Conservation (phyloP, 768 basidiomycete species). For the Filobasidium wieringae region DNA sequence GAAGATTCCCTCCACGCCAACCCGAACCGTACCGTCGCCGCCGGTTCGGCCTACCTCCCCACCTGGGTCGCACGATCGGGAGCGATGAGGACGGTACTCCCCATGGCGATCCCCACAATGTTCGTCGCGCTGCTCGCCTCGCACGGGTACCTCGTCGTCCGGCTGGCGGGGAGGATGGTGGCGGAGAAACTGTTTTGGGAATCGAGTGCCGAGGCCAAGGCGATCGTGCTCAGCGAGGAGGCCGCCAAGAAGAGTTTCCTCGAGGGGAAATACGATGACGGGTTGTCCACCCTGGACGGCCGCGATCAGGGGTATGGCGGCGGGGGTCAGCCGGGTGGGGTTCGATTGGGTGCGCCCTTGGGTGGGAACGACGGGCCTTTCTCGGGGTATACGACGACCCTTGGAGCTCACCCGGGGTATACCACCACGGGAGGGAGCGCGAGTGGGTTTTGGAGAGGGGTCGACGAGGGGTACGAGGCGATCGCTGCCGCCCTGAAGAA, state of each 20-base stretch:
- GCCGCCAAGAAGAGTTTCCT: constrained; percentile 37
- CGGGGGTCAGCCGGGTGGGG: constrained; percentile 9
- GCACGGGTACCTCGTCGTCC: constrained; percentile 67
- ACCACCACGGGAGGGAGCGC: neutral
- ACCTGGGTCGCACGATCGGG: constrained; percentile 1
- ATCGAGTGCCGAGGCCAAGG: constrained; percentile 55
- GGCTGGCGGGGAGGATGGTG: constrained; percentile 53
- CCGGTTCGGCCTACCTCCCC: constrained; percentile 6
- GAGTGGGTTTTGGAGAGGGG: constrained; percentile 32
- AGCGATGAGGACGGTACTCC: constrained; percentile 16
- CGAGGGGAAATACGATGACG: constrained; percentile 7
- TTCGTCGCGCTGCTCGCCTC: constrained; percentile 70
- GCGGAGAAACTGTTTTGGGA: constrained; percentile 69
- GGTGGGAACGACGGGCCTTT: no score
- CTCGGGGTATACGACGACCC: no score
- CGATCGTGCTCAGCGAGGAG: constrained; percentile 49
- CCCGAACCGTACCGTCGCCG: constrained; percentile 11
- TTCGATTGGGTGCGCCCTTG: constrained; percentile 13
- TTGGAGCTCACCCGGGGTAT: neutral
- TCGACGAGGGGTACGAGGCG: constrained; percentile 34
- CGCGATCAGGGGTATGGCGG: no score
- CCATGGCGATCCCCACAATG: constrained; percentile 49
- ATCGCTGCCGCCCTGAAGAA: constrained; percentile 28
- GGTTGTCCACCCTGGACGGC: constrained; percentile 7
- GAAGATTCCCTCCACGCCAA: constrained; percentile 11